These are phyloP conservation scores for Nitzschia putrida DNA, from an alignment of 108 stramenopile genomes.

Conservation along the genomic window DNA sequence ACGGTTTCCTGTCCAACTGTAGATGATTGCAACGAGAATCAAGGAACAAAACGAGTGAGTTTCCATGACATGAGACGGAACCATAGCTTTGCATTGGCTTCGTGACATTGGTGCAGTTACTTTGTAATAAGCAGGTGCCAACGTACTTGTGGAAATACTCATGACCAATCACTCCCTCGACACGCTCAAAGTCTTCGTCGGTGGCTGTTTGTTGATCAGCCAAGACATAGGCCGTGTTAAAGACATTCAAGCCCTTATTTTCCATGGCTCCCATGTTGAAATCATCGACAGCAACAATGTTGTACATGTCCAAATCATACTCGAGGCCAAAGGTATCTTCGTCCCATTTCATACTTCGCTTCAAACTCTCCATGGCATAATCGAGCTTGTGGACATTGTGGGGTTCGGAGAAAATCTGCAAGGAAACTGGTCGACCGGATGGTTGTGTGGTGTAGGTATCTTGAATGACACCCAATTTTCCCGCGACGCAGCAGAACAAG, in stretches of 20 bases:
- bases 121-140: no score
- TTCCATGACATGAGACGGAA: background rate
- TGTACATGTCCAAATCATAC: slow-evolving; percentile 95
- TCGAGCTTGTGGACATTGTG: slow-evolving; percentile 84
- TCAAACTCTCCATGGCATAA: slow-evolving; percentile 88
- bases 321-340: slow-evolving; percentile 93
- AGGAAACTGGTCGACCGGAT: slow-evolving; percentile 75
- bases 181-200: slow-evolving; percentile 89
- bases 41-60: background rate
- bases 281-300: slow-evolving; percentile 90
- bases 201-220: slow-evolving; percentile 91
- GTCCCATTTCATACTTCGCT: slow-evolving; percentile 95
- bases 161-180: slow-evolving; percentile 93
- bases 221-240: slow-evolving; percentile 96
- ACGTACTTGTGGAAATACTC: slow-evolving; percentile 94
- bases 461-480: slow-evolving; percentile 80
- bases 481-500: slow-evolving; percentile 93
- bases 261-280: slow-evolving; percentile 98
- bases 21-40: background rate
- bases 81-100: background rate
- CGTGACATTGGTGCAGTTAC: slow-evolving; percentile 16
- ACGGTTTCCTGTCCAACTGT: slow-evolving; percentile 89
- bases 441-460: slow-evolving; percentile 69
- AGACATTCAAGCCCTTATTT: slow-evolving; percentile 93
- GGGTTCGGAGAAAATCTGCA: slow-evolving; percentile 83